Percentiles rank a stretch among this genome's conserved stretches.
Evolutionary conservation across 2,329 filamentous ascomycete genomes (phyloP).

Genomic region (Penicillium psychrosexuale): DNA sequence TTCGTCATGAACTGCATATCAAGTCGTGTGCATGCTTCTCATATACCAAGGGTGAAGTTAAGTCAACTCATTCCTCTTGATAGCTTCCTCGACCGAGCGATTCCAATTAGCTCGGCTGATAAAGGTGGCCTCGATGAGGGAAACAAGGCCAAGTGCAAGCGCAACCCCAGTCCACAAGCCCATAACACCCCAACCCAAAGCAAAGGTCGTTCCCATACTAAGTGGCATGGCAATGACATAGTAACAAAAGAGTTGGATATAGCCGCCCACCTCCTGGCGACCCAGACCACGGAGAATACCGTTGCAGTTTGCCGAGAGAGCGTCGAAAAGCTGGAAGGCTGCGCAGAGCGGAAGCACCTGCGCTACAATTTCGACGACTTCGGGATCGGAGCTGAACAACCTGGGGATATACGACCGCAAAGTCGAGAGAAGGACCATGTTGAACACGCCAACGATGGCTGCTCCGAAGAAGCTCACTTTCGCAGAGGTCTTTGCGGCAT

Average conservation of each 20-base stretch:
- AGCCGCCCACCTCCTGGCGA: conserved; percentile 83
- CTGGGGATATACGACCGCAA: conserved; percentile 71
- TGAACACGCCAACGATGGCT: conserved; percentile 71
- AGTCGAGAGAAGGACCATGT: conserved; percentile 65
- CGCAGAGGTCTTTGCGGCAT: conserved; percentile 76
- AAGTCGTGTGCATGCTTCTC: background rate
- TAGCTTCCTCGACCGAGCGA: conserved; percentile 59
- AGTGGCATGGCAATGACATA: conserved; percentile 84
- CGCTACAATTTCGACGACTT: conserved; percentile 67
- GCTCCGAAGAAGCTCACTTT: conserved; percentile 69
- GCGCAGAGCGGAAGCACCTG: conserved; percentile 74
- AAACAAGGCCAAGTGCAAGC: conserved; percentile 63
- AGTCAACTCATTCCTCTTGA: conserved; percentile 50
- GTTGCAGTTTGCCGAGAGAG: conserved; percentile 73
- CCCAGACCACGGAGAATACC: conserved; percentile 84
- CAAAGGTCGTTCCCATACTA: conserved; percentile 74
- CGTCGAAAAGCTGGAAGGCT: conserved; percentile 86
- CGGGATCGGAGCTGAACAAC: conserved; percentile 71
- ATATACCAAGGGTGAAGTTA: background rate
- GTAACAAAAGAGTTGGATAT: conserved; percentile 81
- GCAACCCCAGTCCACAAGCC: conserved; percentile 81
- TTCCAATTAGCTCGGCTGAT: conserved; percentile 56
- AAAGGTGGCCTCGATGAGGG: conserved; percentile 55
- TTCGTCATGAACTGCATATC: background rate
- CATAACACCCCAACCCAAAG: conserved; percentile 68